Conservation (phyloP, 2,329 filamentous ascomycete species). For the Calycina herbarum region DNA sequence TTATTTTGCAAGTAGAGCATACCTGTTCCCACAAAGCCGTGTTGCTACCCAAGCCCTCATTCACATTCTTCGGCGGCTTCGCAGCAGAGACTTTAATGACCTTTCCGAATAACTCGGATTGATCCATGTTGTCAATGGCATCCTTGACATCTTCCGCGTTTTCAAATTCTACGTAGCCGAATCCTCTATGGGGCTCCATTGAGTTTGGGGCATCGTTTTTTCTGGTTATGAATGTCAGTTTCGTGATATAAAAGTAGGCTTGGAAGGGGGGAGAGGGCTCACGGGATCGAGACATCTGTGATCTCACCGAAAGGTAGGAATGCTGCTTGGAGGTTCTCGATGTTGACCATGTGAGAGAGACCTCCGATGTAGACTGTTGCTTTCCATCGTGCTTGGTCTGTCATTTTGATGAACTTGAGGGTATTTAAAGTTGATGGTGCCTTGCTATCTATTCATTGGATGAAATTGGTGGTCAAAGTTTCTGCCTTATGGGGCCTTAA, state of each 20-base stretch:
- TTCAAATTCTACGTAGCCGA: conserved; percentile 96
- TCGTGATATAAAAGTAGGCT: not conserved
- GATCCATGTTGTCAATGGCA: conserved; percentile 99
- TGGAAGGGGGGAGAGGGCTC: conserved; percentile 16
- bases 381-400: conserved; percentile 81
- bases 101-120: conserved; percentile 89
- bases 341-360: conserved; percentile 75
- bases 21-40: conserved; percentile 98
- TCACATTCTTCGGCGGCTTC: conserved; percentile 85
- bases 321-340: conserved; percentile 76
- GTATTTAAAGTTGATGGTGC: not conserved
- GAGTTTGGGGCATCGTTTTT: conserved; percentile 82
- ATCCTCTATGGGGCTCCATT: conserved; percentile 80
- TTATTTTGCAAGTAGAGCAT: conserved; percentile 34
- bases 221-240: conserved; percentile 17
- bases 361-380: conserved; percentile 91
- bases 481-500: no score
- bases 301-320: conserved; percentile 98
- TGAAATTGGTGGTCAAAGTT: not conserved
- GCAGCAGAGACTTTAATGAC: conserved; percentile 90
- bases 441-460: not conserved
- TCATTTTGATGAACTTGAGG: conserved; percentile 54
- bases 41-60: conserved; percentile 87
- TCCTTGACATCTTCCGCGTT: conserved; percentile 82
- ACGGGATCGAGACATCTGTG: conserved; percentile 81